Evolutionary conservation across 176 grass and related monocot genomes (phyloP), one percentile per base, ranked within the genome.

Genomic region (Tillandsia leiboldiana): DNA sequence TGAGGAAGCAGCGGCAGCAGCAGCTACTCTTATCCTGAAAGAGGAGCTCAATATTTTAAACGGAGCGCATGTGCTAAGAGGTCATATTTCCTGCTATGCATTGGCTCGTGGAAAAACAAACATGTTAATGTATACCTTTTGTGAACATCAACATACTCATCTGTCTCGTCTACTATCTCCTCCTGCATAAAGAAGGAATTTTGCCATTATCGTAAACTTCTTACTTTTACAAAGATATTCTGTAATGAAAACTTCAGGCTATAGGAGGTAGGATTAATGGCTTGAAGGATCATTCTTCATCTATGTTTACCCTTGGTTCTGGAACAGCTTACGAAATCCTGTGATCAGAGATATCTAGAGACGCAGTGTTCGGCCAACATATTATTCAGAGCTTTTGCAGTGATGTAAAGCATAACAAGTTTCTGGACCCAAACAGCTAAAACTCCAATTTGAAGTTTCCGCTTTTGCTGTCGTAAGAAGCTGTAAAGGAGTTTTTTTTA

Each of bases 111-210:
- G 63, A 68, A 77, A 67, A 54, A 27, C 56, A 51, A 33, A 68
- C 70, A 71, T 76, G 67, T 24, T 24, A 42, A 6, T 42, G 33
- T 42, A 72, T 83, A 91, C 95, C 95, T 99, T 86, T 99, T 99
- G 53, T 99, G 95, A 65, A 99, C 95, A 82, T 99, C 95, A 80
- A 99, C 90, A 86, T 90, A 99, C 86, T 99, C 95, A 66, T 99
- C 95, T 1, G 95, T 99, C 51, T 99, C 95, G 42, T 99, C 95
- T 15, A 99, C 95, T 78, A 99, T 99, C 73, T 99, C 95, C 73
- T 99, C 95, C 95, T 99, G 75, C 50, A 84, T 66, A 59, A 75
- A 59, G 54, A 73, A 20, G 26, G 26, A 52, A 20, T 18, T 15
- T 61, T 18, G 15, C 18, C 15, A 61, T 61, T 9, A 61, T 20